A percentile compares a stretch with the other conserved stretches of the same genome.
Evolutionary conservation across 2,329 filamentous ascomycete genomes (phyloP).

Genomic region (Talaromyces pinophilus): DNA sequence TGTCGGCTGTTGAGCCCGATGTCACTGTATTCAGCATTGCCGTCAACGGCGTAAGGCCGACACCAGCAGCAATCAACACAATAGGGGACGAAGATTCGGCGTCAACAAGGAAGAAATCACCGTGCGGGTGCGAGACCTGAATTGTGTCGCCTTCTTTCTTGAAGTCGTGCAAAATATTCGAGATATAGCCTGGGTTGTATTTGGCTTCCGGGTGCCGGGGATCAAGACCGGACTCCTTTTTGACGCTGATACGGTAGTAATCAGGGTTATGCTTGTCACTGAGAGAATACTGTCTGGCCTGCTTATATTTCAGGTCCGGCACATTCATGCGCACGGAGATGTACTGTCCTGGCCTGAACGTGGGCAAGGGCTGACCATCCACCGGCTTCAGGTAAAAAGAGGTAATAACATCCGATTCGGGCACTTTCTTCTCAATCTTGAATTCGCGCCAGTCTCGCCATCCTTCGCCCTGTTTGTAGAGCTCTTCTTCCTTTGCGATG

Average conservation of each 20-base stretch:
- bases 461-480: conserved; percentile 62
- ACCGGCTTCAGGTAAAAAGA: conserved; percentile 69
- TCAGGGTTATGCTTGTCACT: conserved; percentile 63
- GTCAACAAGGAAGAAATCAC: conserved; percentile 58
- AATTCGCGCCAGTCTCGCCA: conserved; percentile 72
- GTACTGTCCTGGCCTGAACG: conserved; percentile 71
- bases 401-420: conserved; percentile 67
- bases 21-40: conserved; percentile 60
- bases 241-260: conserved; percentile 71
- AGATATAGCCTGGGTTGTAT: conserved; percentile 64
- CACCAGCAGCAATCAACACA: conserved; percentile 63
- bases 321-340: conserved; percentile 64
- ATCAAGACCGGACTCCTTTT: conserved; percentile 60
- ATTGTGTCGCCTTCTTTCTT: conserved; percentile 63
- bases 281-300: conserved; percentile 72
- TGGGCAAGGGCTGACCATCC: conserved; percentile 61
- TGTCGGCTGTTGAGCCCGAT: conserved; percentile 43
- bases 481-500: conserved; percentile 63
- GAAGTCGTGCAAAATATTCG: conserved; percentile 66
- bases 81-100: conserved; percentile 48
- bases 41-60: conserved; percentile 61
- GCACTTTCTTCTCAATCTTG: conserved; percentile 63
- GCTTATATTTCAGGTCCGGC: conserved; percentile 60
- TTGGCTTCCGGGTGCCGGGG: conserved; percentile 43
- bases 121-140: conserved; percentile 66